Conservation (phyloP, 306 rosid genomes). For the Pterocarpus santalinus region DNA sequence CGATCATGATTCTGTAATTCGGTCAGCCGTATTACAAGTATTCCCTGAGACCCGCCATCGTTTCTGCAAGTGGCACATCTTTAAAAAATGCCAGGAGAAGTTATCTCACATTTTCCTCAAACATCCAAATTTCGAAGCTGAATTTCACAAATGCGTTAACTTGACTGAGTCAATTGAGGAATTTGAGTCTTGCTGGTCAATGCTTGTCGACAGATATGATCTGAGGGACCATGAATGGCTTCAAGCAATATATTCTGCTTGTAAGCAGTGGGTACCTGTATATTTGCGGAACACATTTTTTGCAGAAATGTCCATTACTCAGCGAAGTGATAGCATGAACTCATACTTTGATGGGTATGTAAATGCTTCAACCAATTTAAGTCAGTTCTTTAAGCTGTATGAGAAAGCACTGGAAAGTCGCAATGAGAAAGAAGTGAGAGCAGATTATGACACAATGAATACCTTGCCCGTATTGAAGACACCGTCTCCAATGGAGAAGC, state of each 20-base stretch:
- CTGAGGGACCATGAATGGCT: constrained; percentile 98
- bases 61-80: constrained; percentile 99
- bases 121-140: constrained; percentile 93
- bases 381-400: constrained; percentile 92
- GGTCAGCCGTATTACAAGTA: constrained; percentile 78
- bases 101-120: constrained; percentile 87
- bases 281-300: constrained; percentile 92
- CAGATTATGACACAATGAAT: constrained; percentile 96
- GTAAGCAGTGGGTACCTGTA: constrained; percentile 97
- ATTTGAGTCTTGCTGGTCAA: constrained; percentile 92
- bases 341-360: constrained; percentile 99
- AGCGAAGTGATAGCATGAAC: constrained; percentile 98
- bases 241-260: constrained; percentile 77
- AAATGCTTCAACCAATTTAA: constrained; percentile 95
- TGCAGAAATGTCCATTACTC: constrained; percentile 98
- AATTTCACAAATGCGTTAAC: constrained; percentile 95
- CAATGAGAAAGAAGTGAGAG: constrained; percentile 97
- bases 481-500: constrained; percentile 99
- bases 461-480: constrained; percentile 79
- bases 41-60: constrained; percentile 94
- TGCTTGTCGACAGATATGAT: constrained; percentile 82
- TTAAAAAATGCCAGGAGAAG: constrained; percentile 96
- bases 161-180: constrained; percentile 93
- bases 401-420: constrained; percentile 99
- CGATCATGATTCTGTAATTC: constrained; percentile 88